Percentiles rank a stretch among this genome's conserved stretches.
Conservation (phyloP, 176 grass and related monocot genomes). For the Puya raimondii region DNA sequence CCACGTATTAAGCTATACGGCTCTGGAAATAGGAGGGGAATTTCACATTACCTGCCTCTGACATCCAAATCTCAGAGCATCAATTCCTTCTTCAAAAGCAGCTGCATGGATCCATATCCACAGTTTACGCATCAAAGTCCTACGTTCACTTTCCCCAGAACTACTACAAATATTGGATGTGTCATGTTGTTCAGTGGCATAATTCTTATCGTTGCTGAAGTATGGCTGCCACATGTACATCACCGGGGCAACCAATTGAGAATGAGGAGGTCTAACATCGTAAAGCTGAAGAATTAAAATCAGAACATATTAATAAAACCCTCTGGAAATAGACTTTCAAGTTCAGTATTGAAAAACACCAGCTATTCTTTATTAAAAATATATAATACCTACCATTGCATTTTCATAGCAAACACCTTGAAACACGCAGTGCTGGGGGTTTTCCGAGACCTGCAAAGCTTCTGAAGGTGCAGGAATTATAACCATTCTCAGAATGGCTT, state of each 20-base stretch:
- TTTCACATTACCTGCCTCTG: constrained; percentile 29
- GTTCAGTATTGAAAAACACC: neutral
- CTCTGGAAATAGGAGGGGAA: neutral
- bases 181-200: constrained; percentile 13
- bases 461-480: constrained; percentile 27
- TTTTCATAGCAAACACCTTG: constrained; percentile 60
- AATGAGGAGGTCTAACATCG: constrained; percentile 20
- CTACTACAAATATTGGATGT: constrained; percentile 11
- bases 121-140: constrained; percentile 31
- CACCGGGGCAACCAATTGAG: constrained; percentile 53
- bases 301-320: neutral
- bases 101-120: constrained; percentile 94
- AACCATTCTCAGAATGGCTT: constrained; percentile 53
- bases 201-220: constrained; percentile 16
- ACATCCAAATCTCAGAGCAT: constrained; percentile 49
- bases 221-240: constrained; percentile 66
- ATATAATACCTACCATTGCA: constrained; percentile 60
- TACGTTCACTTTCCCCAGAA: constrained; percentile 9
- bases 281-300: constrained; percentile 56
- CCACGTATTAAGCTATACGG: too few species aligned
- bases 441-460: constrained; percentile 16
- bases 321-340: neutral
- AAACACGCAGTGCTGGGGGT: constrained; percentile 27
- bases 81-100: constrained; percentile 47
- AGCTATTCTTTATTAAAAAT: neutral